Evolutionary conservation across 345 rosid genomes (phyloP), one percentile per base, ranked within the genome.

Genomic region (Linum tenue): DNA sequence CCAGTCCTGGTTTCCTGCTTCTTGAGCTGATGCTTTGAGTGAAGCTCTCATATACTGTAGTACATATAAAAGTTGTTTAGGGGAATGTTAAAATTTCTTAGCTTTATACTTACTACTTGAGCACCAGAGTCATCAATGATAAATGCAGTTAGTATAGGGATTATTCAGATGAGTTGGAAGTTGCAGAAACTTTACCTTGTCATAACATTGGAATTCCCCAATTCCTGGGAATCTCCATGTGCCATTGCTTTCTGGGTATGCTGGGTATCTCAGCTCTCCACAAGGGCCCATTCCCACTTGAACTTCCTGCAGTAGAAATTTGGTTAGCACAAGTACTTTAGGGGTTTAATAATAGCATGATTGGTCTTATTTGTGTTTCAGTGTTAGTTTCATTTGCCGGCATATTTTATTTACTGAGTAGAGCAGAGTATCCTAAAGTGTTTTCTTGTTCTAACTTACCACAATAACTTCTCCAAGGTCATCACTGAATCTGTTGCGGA

Each of bases 261-360:
- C 81, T 71, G 87, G 85, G 70, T 83, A 83, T 67, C 80, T 75
- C 53, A 83, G 66, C 65, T 83, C 87, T 69, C 87, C 87, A 63
- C 77, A 78, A 70, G 87, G 84, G 64, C 87, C 85, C 83, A 83
- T 81, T 62, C 87, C 85, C 10, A 83, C 76, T 73, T 81, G 85
- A 56, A 83, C 65, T 67, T 81, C 87, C 85, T 83, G 51, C 38
- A 66, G 42, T 5, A 57, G 31, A 22, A 22, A 22, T 22, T 22
- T 22, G 31, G 31, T 22, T 22, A 44, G 31, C 12, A n/a, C 68
- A 31, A 35, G 56, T 38, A 16, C 39, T 60, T 57, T 44, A 63
- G 50, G 9, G 55, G 31, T 22, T 22, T 22, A 22, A 22, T 22
- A 22, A 22, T 22, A 22, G 31, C 31, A 22, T 22, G 31, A 22